These are phyloP conservation scores for Lentinula lateritia DNA, from an alignment of 768 basidiomycete genomes.

Conservation along the genomic window DNA sequence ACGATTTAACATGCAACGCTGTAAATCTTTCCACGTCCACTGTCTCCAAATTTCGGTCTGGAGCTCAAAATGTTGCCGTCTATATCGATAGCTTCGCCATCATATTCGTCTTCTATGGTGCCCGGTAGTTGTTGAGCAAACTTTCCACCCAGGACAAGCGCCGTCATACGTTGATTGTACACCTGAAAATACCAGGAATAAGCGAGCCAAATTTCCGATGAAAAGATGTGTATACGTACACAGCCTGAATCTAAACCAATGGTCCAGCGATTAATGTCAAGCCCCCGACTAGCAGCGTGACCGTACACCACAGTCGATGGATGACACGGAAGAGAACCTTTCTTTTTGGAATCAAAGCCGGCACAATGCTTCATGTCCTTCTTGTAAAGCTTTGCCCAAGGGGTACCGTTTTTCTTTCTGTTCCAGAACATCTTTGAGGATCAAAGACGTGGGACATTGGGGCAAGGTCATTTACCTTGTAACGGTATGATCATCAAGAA, in stretches of 20 bases:
- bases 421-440: not conserved
- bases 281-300: slow-evolving; percentile 72
- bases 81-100: slow-evolving; percentile 11
- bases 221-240: slow-evolving; percentile 35
- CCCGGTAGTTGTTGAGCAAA: not conserved
- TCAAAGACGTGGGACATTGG: not conserved
- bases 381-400: slow-evolving; percentile 79
- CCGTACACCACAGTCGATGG: slow-evolving; percentile 84
- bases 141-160: slow-evolving; percentile 50
- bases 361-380: slow-evolving; percentile 52
- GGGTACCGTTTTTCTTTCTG: slow-evolving; percentile 43
- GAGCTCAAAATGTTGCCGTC: slow-evolving; percentile 17
- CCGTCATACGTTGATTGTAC: slow-evolving; percentile 59
- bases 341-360: slow-evolving; percentile 36
- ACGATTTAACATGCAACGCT: slow-evolving; percentile 40
- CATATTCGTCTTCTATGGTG: slow-evolving; percentile 11
- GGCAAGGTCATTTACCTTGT: slow-evolving; percentile 30
- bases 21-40: slow-evolving; percentile 41
- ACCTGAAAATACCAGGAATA: slow-evolving; percentile 26
- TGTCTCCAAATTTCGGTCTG: slow-evolving; percentile 53
- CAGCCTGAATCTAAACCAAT: slow-evolving; percentile 87
- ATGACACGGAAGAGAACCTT: slow-evolving; percentile 47
- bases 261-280: slow-evolving; percentile 80
- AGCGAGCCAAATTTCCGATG: not conserved
- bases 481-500: slow-evolving; percentile 37